Conservation (phyloP, 371 early-diverging fungal genomes). For the Blakeslea trispora region DNA sequence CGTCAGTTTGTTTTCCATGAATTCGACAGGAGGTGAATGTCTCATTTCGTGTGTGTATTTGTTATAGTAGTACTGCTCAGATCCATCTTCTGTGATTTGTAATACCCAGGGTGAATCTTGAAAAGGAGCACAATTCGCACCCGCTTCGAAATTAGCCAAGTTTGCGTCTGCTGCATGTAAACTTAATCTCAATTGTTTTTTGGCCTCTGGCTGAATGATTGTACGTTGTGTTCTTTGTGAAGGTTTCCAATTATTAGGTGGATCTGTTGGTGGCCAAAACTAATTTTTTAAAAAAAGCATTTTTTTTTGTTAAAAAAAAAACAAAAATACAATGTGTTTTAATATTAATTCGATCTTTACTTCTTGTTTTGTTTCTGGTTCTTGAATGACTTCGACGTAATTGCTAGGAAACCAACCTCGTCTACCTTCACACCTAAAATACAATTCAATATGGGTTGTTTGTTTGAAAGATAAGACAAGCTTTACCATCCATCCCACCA, state of each 20-base stretch:
- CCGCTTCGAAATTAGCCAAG: neutral
- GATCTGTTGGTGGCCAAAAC: constrained; percentile 19
- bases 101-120: constrained; percentile 44
- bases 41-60: constrained; percentile 55
- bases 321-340: constrained; percentile 65
- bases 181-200: constrained; percentile 26
- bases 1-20: constrained; percentile 8
- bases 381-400: constrained; percentile 61
- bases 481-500: constrained; percentile 89
- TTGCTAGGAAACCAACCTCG: constrained; percentile 93
- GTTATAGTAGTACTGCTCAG: constrained; percentile 57
- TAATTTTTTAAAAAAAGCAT: too few species aligned
- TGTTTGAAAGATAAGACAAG: constrained; percentile 3
- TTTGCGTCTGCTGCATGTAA: constrained; percentile 16
- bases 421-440: constrained; percentile 57
- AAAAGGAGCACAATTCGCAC: too few species aligned
- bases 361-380: constrained; percentile 21
- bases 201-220: constrained; percentile 1
- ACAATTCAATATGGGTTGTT: too few species aligned
- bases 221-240: constrained; percentile 16
- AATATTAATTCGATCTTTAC: constrained; percentile 15
- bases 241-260: too few species aligned
- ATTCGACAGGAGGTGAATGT: constrained; percentile 50
- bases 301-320: neutral
- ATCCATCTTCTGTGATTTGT: constrained; percentile 61